A percentile compares a stretch with the other conserved stretches of the same genome.
Evolutionary conservation across 495 filamentous ascomycete genomes (phyloP).

Genomic region (Lasiosphaeria hispida): DNA sequence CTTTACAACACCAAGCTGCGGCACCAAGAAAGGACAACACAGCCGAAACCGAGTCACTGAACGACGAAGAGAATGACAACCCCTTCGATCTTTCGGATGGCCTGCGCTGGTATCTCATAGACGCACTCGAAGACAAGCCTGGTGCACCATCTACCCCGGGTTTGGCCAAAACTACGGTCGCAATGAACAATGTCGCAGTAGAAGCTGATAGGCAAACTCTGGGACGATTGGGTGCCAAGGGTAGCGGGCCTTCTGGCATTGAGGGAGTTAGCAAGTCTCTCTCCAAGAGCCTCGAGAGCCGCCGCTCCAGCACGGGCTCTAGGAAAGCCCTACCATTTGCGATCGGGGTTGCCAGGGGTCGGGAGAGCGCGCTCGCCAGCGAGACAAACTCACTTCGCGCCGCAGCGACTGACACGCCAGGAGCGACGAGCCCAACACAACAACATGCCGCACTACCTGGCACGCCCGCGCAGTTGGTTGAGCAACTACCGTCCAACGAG

Average conservation of each 20-base stretch:
- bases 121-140: slow-evolving; percentile 89
- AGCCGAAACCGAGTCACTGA: slow-evolving; percentile 39
- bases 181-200: slow-evolving; percentile 82
- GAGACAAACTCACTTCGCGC: slow-evolving; percentile 50
- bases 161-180: slow-evolving; percentile 83
- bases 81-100: slow-evolving; percentile 96
- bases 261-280: slow-evolving; percentile 74
- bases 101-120: slow-evolving; percentile 91
- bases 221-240: slow-evolving; percentile 53
- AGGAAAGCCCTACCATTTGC: slow-evolving; percentile 60
- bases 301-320: slow-evolving; percentile 79
- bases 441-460: slow-evolving; percentile 13
- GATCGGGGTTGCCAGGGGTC: slow-evolving; percentile 36
- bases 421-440: slow-evolving; percentile 37
- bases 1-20: slow-evolving; percentile 35
- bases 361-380: slow-evolving; percentile 45
- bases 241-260: slow-evolving; percentile 49
- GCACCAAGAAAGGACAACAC: slow-evolving; percentile 8
- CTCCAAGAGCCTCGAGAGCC: slow-evolving; percentile 82
- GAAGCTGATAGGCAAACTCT: slow-evolving; percentile 51
- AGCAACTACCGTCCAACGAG: neutral
- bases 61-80: slow-evolving; percentile 84
- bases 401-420: slow-evolving; percentile 36
- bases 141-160: slow-evolving; percentile 93
- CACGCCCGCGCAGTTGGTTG: slow-evolving; percentile 8